phyloP scores from a whole-genome alignment of 2,329 filamentous ascomycete genomes.

The Verticillium isaacii region DNA sequence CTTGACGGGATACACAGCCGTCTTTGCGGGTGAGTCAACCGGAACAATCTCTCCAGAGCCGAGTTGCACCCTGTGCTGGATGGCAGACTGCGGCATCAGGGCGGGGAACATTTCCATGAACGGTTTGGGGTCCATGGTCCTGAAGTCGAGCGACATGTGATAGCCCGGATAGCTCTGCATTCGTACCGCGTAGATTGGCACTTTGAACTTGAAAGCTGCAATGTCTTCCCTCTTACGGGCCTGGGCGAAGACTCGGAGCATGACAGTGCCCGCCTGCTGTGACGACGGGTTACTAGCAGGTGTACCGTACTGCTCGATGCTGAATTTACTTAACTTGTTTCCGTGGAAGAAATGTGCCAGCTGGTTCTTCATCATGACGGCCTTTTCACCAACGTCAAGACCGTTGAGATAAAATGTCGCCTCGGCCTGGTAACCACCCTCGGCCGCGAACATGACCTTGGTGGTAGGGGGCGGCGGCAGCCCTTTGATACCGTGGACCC shows the following conservation, averaged over 20 bases:
- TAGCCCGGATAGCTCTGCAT: slow-evolving; percentile 38
- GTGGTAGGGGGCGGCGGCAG: slow-evolving; percentile 42
- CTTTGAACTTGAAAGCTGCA: slow-evolving; percentile 17
- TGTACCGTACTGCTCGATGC: slow-evolving; percentile 22
- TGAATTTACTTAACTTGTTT: slow-evolving; percentile 27
- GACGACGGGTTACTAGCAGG: slow-evolving; percentile 13
- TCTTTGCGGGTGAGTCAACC: not conserved
- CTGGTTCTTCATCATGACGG: slow-evolving; percentile 17
- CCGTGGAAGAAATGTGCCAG: slow-evolving; percentile 17
- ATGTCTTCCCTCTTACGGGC: slow-evolving; percentile 18
- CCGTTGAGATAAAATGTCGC: slow-evolving; percentile 10
- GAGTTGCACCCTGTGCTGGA: slow-evolving; percentile 20
- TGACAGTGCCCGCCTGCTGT: slow-evolving; percentile 17
- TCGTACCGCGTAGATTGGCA: slow-evolving; percentile 29
- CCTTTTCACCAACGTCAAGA: slow-evolving; percentile 14
- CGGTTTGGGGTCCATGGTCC: slow-evolving; percentile 34
- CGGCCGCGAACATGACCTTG: slow-evolving; percentile 46
- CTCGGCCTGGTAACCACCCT: slow-evolving; percentile 41
- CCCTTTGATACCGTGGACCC: slow-evolving; percentile 34
- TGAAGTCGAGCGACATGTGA: slow-evolving; percentile 37
- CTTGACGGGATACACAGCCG: not conserved
- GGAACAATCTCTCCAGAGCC: not conserved
- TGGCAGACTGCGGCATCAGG: slow-evolving; percentile 20
- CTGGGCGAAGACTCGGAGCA: slow-evolving; percentile 18
- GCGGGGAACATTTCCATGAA: slow-evolving; percentile 39